Conservation (phyloP, 208 protist species). For the Leishmania tarentolae region DNA sequence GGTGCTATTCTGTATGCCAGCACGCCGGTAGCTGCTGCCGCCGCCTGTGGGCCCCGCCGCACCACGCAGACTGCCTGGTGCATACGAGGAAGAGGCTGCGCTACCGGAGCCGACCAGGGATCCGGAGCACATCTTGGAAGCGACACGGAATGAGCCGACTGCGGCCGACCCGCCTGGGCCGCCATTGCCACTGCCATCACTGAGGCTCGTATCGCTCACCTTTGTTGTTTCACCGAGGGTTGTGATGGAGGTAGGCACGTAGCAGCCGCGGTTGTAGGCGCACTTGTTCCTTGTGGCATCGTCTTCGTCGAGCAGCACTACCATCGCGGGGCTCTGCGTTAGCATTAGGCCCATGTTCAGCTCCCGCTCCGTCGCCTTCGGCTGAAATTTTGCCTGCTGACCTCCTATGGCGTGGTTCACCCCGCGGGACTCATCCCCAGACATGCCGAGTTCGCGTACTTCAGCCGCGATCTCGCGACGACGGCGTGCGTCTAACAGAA, state of each 20-base stretch:
- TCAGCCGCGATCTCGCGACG: constrained; percentile 69
- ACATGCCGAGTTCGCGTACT: constrained; percentile 46
- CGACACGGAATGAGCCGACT: constrained; percentile 57
- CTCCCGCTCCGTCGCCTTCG: constrained; percentile 79
- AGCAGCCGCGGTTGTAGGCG: constrained; percentile 76
- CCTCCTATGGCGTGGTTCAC: constrained; percentile 21
- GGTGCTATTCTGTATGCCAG: constrained; percentile 17
- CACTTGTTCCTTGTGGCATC: constrained; percentile 77
- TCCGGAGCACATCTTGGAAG: constrained; percentile 23
- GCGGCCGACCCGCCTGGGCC: constrained; percentile 13
- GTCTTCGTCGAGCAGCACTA: constrained; percentile 68
- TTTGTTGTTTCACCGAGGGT: constrained; percentile 22
- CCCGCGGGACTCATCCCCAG: constrained; percentile 24
- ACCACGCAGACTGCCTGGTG: constrained; percentile 27
- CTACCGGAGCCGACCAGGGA: constrained; percentile 28
- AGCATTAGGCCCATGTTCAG: constrained; percentile 88
- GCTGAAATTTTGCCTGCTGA: constrained; percentile 37
- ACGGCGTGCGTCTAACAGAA: constrained; percentile 73
- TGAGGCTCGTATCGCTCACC: constrained; percentile 29
- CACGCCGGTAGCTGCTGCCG: constrained; percentile 26
- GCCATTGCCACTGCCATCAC: constrained; percentile 10
- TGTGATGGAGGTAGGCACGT: constrained; percentile 69
- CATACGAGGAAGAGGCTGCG: constrained; percentile 25
- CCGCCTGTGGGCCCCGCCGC: not conserved
- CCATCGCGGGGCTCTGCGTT: constrained; percentile 88